Evolutionary conservation across 2,329 filamentous ascomycete species (phyloP).

Genomic region (Fusarium miscanthi): DNA sequence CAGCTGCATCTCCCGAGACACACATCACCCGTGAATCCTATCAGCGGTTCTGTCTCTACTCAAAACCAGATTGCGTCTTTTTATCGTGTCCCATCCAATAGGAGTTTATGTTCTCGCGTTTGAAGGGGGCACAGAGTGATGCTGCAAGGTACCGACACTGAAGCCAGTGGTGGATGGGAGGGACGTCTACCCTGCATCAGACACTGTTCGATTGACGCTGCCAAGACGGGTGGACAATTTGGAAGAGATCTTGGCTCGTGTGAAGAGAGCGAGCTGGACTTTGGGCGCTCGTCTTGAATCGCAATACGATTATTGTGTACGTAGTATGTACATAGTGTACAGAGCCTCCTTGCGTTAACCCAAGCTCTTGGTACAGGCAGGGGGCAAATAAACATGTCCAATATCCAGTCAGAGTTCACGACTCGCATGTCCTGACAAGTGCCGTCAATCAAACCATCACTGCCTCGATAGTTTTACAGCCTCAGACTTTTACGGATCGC

Average conservation of each 20-base stretch:
- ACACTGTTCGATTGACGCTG: not conserved
- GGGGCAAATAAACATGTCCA: not conserved
- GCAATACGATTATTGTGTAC: not conserved
- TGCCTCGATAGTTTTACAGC: not conserved
- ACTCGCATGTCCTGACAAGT: constrained; percentile 5
- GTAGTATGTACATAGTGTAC: not conserved
- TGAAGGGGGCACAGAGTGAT: not conserved
- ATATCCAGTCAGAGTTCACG: not conserved
- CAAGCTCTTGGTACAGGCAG: not conserved
- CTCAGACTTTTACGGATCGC: not conserved
- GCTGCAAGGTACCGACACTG: constrained; percentile 17
- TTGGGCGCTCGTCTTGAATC: not conserved
- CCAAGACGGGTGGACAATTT: not conserved
- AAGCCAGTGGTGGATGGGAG: not conserved
- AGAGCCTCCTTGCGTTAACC: not conserved
- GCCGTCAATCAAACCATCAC: constrained; percentile 6
- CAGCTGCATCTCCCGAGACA: constrained; percentile 23
- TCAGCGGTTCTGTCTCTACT: not conserved
- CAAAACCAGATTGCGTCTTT: not conserved
- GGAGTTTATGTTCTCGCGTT: not conserved
- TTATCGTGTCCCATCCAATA: not conserved
- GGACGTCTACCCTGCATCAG: constrained; percentile 17
- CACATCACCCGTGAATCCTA: not conserved
- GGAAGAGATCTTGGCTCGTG: not conserved
- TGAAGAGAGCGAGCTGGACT: not conserved